Evolutionary conservation across 495 filamentous ascomycete genomes (phyloP), one percentile per base, ranked within the genome.

Genomic region (Lepidopterella palustris): DNA sequence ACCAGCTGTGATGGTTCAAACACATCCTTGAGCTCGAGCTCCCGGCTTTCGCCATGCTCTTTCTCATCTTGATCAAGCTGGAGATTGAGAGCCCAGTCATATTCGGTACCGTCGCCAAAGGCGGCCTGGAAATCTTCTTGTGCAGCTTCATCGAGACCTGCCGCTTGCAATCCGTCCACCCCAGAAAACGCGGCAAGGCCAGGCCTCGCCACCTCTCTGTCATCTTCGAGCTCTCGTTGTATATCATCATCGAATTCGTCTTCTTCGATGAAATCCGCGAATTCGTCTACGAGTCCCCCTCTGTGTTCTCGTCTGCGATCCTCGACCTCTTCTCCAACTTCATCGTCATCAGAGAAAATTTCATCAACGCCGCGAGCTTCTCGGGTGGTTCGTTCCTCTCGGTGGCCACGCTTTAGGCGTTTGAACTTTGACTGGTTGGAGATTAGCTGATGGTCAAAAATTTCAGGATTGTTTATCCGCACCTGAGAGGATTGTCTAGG

Each of bases 181-280:
- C 82, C 82, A n/a, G 87, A 77, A 59, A 81, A 77, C n/a, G 83
- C 80, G 56, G 81, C 78, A 60, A 86, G 78, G 42, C 69, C 62
- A 1, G 90, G 86, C 32, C 87, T 80, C 55, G 86, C 86, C 58
- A 97, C 88, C 64, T 95, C 93, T 65, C 84, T 79, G 60, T 97
- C 93, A 67, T 97, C 93, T 53, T 87, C 84, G 58, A 88, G 47
- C 25, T 50, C 47, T 2, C 47, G 47, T 50, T 50, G 47, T 50
- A 93, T 90, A 59, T 96, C 91, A 58, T 90, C 64, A 39, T 63
- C 90, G 39, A 91, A 87, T 55, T 87, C 91, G 64, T 97, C 93
- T 61, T 96, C 89, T 66, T 97, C 92, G 67, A 98, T 98, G 75
- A 98, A 98, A 69, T 91, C 93, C 53, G 88, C 93, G 68, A 97